Evolutionary conservation across 73 alveolate genomes (phyloP).

Genomic region (Symbiodinium pilosum): DNA sequence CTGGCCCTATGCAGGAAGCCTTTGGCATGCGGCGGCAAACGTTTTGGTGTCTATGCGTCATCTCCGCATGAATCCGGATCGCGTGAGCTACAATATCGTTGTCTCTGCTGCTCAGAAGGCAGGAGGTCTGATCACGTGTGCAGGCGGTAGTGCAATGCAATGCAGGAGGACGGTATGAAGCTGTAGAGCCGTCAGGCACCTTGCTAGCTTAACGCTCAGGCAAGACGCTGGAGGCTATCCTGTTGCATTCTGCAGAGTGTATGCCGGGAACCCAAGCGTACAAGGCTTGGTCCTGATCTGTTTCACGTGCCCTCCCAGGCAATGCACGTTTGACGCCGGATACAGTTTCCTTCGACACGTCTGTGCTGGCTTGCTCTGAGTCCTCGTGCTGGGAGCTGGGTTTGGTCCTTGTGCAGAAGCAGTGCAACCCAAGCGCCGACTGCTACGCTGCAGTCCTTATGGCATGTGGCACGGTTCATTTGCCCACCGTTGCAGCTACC

Average conservation of each 20-base stretch:
- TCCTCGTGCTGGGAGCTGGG: not conserved
- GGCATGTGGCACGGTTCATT: not conserved
- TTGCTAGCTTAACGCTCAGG: not conserved
- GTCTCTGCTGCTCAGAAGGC: slow-evolving; percentile 66
- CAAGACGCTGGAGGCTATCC: slow-evolving; percentile 7
- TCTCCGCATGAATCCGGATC: not conserved
- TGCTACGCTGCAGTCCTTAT: not conserved
- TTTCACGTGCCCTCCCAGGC: too few species aligned
- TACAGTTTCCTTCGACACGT: slow-evolving; percentile 47
- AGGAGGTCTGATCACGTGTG: too few species aligned
- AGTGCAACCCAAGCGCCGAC: slow-evolving; percentile 11
- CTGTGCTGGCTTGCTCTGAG: not conserved
- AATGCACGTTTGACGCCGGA: slow-evolving; percentile 20
- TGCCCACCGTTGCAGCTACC: not conserved
- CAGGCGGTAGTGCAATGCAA: too few species aligned
- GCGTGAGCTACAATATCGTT: slow-evolving; percentile 59
- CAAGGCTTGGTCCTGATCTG: not conserved
- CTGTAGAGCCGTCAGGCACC: not conserved
- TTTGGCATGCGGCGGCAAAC: not conserved
- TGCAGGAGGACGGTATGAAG: not conserved
- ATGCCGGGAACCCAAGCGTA: not conserved
- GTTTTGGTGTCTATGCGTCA: not conserved
- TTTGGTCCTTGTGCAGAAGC: not conserved
- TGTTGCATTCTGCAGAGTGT: slow-evolving; percentile 14
- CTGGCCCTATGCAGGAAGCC: slow-evolving; percentile 63